Base-by-base conservation (phyloP, 1,284 basidiomycete species). In the Ceratobasidium sp. region DNA sequence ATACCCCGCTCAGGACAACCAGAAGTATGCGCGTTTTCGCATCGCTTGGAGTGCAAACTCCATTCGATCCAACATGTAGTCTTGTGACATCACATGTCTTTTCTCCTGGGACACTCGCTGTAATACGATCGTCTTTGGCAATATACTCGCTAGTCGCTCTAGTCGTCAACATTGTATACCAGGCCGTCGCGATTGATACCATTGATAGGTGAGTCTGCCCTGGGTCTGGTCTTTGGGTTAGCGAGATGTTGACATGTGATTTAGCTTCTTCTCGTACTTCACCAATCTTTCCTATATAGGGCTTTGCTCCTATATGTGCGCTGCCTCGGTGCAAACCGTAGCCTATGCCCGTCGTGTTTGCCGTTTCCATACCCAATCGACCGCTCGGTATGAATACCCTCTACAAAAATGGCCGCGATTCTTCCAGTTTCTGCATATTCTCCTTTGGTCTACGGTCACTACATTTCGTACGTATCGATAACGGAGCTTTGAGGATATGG, bases 251-350 rank as follows among this genome's bases (percentile, higher is more conserved):
- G 42, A 66, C 48, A 15, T 38, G 23, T 66, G 65, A 12, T 28
- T 80, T 81, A 57, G 83, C 81, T 90, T 86, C 84, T 86, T 91
- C 80, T 88, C 89, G 4, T 91, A 89, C 83, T 91, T 93, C 83
- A 91, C 92, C 0, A 82, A 90, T 78, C 86, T 93, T 3, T 87
- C 90, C 0, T 91, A 90, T 79, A 89, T 89, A 62, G 92, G 92
- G 0, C 80, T 93, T 2, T 86, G 87, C 44, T 86, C 90, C 17
- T 93, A 92, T 83, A 89, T 90, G 83, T 91, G 87, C 81, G 91
- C 90, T 0, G 83, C 91, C 0, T 86, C 87, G 3, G 85, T 89
- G 1, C 91, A 93, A 78, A 89, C 90, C 0, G 73, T 88, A 15
- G 82, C 83, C 0, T 92, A 88, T 78, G 87, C 86, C 1, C 78